A percentile compares a stretch with the other conserved stretches of the same genome.
Evolutionary conservation across 257 asterid genomes (phyloP).

Genomic region (Solanum virginianum): DNA sequence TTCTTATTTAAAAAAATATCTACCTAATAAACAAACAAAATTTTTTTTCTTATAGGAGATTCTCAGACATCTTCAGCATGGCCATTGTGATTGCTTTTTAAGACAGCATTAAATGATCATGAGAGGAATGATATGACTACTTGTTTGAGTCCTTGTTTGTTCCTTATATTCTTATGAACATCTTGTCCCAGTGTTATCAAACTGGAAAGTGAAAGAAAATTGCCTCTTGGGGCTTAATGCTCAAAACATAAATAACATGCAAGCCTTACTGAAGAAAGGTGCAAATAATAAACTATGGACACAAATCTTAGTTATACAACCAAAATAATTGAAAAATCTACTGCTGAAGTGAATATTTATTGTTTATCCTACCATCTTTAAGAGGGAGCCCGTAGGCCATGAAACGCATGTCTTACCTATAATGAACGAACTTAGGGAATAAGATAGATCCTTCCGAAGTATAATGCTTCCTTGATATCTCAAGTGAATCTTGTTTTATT

Average conservation of each 20-base stretch:
- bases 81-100: not conserved
- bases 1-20: not conserved
- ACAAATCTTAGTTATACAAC: not conserved
- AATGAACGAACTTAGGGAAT: not conserved
- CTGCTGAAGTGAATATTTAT: not conserved
- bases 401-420: not conserved
- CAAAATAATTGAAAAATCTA: not conserved
- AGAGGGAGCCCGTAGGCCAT: not conserved
- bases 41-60: not conserved
- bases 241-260: not conserved
- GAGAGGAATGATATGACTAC: not conserved
- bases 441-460: not conserved
- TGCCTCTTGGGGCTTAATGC: not conserved
- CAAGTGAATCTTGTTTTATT: not conserved
- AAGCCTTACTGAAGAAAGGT: not conserved
- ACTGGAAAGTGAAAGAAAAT: not conserved
- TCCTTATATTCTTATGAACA: not conserved
- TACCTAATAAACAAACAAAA: not conserved
- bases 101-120: not conserved
- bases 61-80: not conserved
- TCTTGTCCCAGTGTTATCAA: not conserved
- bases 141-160: not conserved
- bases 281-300: not conserved
- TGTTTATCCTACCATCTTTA: not conserved
- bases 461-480: not conserved